Base-by-base conservation (phyloP, 2,329 filamentous ascomycete genomes). In the Sporothrix globosa region DNA sequence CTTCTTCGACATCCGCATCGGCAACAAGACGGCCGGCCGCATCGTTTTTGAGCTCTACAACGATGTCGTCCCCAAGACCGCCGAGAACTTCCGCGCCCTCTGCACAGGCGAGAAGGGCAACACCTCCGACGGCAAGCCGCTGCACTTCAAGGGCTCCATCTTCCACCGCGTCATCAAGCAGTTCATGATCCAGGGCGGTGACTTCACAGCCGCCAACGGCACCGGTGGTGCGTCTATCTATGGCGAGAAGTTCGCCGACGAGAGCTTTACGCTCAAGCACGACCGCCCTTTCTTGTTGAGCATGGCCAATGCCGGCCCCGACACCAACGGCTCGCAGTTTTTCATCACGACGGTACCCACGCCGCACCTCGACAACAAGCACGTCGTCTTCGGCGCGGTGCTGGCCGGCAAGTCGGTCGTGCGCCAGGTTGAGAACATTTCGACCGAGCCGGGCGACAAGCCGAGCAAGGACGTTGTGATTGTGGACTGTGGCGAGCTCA, bases 121-220 rank as follows among this genome's bases (percentile, higher is more conserved):
- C 30, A 92, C 93, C 75, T 92, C 92, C 79, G 82, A 87, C 41
- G 94, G 93, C 79, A 94, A 94, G 82, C 91, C 91, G 60, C 87
- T 99, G 68, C 91, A 92, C 84, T 99, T 93, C 88, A 97, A 97
- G 85, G 91, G 92, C 75, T 96, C 92, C 72, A 85, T 84, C 76
- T 98, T 99, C 86, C 95, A 99, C 85, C 92, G 95, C 67, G 92
- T 99, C 74, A 99, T 99, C 84, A 97, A 97, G 86, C 88, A 92
- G 77, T 99, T 99, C 83, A 98, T 99, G 95, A 96, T 97, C 78
- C 92, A 97, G 83, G 94, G 96, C 78, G 95, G 96, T 81, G 96
- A 98, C 81, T 99, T 99, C 81, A 99, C 95, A 65, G 90, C 88
- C 69, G 93, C 93, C 79, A 95, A 98, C 79, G 96, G 95, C 74